Base-by-base conservation (phyloP, 768 basidiomycete genomes). In the Lactarius hatsudake region DNA sequence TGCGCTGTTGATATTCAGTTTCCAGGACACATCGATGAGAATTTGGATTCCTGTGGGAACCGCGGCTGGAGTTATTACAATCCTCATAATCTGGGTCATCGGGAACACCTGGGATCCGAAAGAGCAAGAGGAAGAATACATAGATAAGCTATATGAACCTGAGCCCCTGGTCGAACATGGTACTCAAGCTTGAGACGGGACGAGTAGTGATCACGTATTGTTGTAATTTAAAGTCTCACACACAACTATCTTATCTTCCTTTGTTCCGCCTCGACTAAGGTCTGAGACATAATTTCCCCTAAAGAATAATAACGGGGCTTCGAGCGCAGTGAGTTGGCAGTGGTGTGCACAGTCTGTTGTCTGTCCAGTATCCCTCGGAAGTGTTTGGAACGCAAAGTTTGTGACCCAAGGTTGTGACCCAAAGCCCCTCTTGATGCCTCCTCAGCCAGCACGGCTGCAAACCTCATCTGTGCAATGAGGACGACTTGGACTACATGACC, bases 1-100 rank as follows among this genome's bases (percentile, higher is more conserved):
- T 40, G 81, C 78, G 1, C 80, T 81, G 64, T 60, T 70, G 15
- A 42, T 70, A n/a, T 63, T 70, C 18, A 28, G 53, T 28, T 61
- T 68, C 55, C 30, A 45, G 28, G 26, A 60, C 9, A 38, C 18
- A 34, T 51, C 13, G 18, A 51, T 1, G 23, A 10, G 3, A 40
- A 68, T 67, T 51, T 42, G 55, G 45, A 12, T 61, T 13, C 8
- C 23, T 3, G 42, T 70, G 15, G 69, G 58, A 18, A 17, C 7
- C 1, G 57, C 48, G 18, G 53, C 66, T 20, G 42, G 28, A 4
- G 13, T 59, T 28, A 43, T 56, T n/a, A 3, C 43, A 28, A 5
- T 13, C 23, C 43, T 64, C 28, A 60, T 68, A 28, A 6, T 51
- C 28, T 63, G 66, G 54, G 63, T 54, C 54, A 61, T 68, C 8